Conservation (phyloP, 1,139 yeast species). For the Hanseniaspora uvarum region DNA sequence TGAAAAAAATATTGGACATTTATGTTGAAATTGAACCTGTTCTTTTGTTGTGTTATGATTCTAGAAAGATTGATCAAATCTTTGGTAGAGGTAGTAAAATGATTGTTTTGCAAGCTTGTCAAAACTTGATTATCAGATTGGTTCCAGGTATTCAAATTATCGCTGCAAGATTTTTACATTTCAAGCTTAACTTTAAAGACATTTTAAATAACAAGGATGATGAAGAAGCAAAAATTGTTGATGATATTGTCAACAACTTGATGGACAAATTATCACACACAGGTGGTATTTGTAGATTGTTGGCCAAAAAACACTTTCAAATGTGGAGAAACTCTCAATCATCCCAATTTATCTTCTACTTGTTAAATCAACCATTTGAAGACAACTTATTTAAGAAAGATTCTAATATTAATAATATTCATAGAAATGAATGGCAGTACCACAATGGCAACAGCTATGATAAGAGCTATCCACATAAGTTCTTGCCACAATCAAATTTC, state of each 20-base stretch:
- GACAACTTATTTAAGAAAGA: constrained; percentile 27
- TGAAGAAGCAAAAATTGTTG: constrained; percentile 19
- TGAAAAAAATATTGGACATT: constrained; percentile 19
- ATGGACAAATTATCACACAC: constrained; percentile 22
- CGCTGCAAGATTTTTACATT: constrained; percentile 25
- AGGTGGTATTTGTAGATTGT: constrained; percentile 24
- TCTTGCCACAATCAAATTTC: constrained; percentile 19
- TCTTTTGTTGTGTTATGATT: constrained; percentile 18
- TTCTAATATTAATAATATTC: constrained; percentile 22
- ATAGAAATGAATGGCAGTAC: constrained; percentile 18
- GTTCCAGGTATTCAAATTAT: constrained; percentile 22
- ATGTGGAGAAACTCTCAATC: constrained; percentile 43
- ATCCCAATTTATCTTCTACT: constrained; percentile 27
- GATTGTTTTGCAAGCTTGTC: constrained; percentile 21
- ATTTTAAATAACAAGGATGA: neutral
- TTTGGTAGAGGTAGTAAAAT: constrained; percentile 21
- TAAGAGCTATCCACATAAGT: constrained; percentile 17
- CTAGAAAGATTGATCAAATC: constrained; percentile 17
- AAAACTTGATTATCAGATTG: constrained; percentile 26
- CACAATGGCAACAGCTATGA: constrained; percentile 2
- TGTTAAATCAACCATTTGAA: constrained; percentile 27
- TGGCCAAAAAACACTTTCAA: constrained; percentile 38
- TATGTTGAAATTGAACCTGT: constrained; percentile 22
- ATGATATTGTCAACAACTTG: constrained; percentile 18
- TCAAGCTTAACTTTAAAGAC: constrained; percentile 23